phyloP scores from a whole-genome alignment of 495 filamentous ascomycete genomes.

The Tetracladium marchalianum region DNA sequence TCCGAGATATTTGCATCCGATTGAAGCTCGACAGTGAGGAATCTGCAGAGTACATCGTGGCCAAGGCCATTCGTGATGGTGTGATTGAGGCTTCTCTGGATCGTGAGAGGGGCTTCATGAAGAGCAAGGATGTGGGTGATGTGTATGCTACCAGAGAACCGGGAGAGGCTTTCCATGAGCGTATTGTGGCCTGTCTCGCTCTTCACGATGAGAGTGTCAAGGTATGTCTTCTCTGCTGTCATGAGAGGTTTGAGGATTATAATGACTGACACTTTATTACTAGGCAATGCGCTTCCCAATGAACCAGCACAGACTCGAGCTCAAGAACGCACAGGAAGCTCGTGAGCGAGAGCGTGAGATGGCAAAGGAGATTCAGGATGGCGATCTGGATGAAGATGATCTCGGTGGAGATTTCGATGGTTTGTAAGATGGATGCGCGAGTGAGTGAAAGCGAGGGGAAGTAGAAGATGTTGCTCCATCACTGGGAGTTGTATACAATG shows the following conservation, averaged over 20 bases:
- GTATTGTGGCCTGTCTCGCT: constrained; percentile 80
- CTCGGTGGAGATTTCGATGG: constrained; percentile 95
- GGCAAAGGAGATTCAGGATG: constrained; percentile 98
- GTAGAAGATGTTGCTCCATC: no score
- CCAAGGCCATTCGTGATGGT: constrained; percentile 95
- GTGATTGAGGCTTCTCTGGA: constrained; percentile 95
- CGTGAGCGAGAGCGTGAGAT: constrained; percentile 91
- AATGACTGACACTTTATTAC: not conserved
- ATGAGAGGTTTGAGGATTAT: not conserved
- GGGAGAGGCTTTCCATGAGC: constrained; percentile 92
- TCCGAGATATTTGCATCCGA: constrained; percentile 93
- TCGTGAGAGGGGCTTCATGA: constrained; percentile 93
- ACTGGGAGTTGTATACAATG: constrained; percentile 3
- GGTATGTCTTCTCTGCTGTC: constrained; percentile 41
- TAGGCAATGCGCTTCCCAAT: constrained; percentile 98
- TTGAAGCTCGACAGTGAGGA: constrained; percentile 89
- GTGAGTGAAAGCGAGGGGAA: not conserved
- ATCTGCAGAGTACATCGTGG: constrained; percentile 96
- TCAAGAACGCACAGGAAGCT: constrained; percentile 96
- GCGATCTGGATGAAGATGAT: constrained; percentile 95
- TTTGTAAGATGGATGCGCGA: constrained; percentile 50
- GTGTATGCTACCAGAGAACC: constrained; percentile 94
- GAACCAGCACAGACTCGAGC: constrained; percentile 96
- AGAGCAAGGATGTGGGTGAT: constrained; percentile 91
- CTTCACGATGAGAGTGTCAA: constrained; percentile 97